Conservation (phyloP, 2,329 filamentous ascomycete species). For the Beauveria australis region DNA sequence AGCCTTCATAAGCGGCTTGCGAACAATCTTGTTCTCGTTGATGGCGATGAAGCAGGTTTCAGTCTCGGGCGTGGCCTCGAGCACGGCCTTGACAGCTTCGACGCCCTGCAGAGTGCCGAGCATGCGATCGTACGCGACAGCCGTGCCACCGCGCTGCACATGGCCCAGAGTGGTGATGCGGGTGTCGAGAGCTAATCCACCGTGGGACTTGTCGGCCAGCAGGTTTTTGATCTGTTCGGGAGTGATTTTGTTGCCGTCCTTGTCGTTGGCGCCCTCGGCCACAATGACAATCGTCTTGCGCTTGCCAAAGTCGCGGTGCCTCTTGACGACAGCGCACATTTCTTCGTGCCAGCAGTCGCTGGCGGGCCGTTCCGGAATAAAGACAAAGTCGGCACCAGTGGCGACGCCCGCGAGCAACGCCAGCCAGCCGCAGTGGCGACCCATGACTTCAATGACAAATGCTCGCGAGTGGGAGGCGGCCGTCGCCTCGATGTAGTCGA, state of each 20-base stretch:
- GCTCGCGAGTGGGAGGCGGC: slow-evolving; percentile 90
- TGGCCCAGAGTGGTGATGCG: slow-evolving; percentile 92
- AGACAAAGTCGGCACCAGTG: slow-evolving; percentile 92
- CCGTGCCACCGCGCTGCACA: slow-evolving; percentile 89
- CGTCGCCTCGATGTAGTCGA: slow-evolving; percentile 95
- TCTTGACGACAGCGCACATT: slow-evolving; percentile 71
- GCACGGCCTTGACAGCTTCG: slow-evolving; percentile 84
- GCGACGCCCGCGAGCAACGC: slow-evolving; percentile 93
- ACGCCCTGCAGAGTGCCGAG: slow-evolving; percentile 88
- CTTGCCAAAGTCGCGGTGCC: slow-evolving; percentile 82
- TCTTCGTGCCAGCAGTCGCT: slow-evolving; percentile 80
- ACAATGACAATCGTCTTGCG: slow-evolving; percentile 97
- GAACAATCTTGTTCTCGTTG: slow-evolving; percentile 94
- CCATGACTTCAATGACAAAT: slow-evolving; percentile 98
- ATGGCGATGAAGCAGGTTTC: slow-evolving; percentile 94
- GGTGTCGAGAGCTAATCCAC: slow-evolving; percentile 74
- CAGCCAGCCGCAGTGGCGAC: slow-evolving; percentile 93
- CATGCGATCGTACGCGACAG: slow-evolving; percentile 91
- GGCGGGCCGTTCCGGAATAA: slow-evolving; percentile 91
- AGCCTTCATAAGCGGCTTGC: slow-evolving; percentile 81
- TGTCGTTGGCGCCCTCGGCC: slow-evolving; percentile 87
- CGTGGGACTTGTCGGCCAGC: slow-evolving; percentile 60
- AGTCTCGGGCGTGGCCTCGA: slow-evolving; percentile 81
- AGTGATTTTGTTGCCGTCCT: slow-evolving; percentile 73
- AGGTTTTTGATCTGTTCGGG: slow-evolving; percentile 78